Percentiles rank a stretch among this genome's conserved stretches.
Conservation (phyloP, 169 alveolate species). For the Theileria luwenshuni region DNA sequence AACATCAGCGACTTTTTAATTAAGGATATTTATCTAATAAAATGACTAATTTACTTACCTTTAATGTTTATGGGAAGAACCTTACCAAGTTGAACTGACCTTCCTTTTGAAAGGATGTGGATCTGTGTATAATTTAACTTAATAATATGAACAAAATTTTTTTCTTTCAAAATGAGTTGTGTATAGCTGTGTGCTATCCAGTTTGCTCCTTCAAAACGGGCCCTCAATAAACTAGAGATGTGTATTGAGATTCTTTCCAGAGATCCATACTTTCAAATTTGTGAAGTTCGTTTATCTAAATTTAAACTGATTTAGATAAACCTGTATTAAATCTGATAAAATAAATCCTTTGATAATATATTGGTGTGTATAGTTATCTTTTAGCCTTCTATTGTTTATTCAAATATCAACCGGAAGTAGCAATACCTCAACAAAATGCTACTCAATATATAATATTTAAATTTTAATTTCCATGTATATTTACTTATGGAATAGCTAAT, state of each 20-base stretch:
- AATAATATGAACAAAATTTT: too few species aligned
- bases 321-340: background rate
- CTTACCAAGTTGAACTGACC: too few species aligned
- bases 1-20: too few species aligned
- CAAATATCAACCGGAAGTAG: background rate
- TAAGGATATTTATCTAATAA: too few species aligned
- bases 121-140: too few species aligned
- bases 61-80: too few species aligned
- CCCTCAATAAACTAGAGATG: too few species aligned
- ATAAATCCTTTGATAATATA: slow-evolving; percentile 14
- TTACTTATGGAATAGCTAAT: background rate
- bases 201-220: too few species aligned
- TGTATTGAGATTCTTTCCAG: background rate
- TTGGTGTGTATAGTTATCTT: background rate
- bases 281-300: background rate
- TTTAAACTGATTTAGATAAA: slow-evolving; percentile 5
- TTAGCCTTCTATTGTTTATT: background rate
- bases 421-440: background rate
- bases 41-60: too few species aligned
- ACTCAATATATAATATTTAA: background rate
- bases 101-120: too few species aligned
- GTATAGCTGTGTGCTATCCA: too few species aligned
- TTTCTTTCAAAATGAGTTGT: too few species aligned
- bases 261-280: background rate
- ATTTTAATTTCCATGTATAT: background rate